These are phyloP conservation scores for Ascoidea asiatica DNA, from an alignment of 805 yeast genomes.

Conservation along the genomic window DNA sequence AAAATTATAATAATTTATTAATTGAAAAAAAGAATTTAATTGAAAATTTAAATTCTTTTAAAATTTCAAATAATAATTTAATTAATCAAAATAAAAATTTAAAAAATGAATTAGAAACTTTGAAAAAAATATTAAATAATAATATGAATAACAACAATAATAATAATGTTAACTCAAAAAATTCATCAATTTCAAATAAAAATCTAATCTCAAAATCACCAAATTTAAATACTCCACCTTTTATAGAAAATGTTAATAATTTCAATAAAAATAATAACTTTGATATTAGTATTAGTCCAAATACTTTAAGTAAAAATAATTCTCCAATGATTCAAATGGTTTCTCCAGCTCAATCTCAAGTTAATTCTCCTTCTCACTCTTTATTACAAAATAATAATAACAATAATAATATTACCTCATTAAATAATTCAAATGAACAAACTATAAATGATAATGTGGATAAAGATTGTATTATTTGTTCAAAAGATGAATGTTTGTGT, in stretches of 20 bases:
- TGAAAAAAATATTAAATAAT: constrained; percentile 14
- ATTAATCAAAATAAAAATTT: constrained; percentile 26
- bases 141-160: neutral
- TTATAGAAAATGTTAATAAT: no score
- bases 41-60: neutral
- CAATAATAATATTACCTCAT: no score
- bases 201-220: neutral
- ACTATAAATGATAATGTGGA: constrained; percentile 11
- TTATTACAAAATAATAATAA: constrained; percentile 1
- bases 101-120: neutral
- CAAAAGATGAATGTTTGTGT: constrained; percentile 57
- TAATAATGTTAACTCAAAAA: neutral
- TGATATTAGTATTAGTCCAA: no score
- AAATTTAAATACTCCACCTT: neutral
- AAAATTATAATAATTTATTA: constrained; percentile 8
- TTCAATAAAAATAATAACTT: no score
- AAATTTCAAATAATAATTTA: constrained; percentile 20
- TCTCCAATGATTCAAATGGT: constrained; percentile 23
- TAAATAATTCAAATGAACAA: neutral
- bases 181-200: neutral
- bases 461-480: constrained; percentile 49
- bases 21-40: constrained; percentile 8
- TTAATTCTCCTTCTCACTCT: constrained; percentile 25
- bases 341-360: constrained; percentile 39
- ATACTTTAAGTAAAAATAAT: neutral